A percentile compares a stretch with the other conserved stretches of the same genome.
phyloP scores from a whole-genome alignment of 768 basidiomycete genomes.

The Rhodotorula sphaerocarpa region DNA sequence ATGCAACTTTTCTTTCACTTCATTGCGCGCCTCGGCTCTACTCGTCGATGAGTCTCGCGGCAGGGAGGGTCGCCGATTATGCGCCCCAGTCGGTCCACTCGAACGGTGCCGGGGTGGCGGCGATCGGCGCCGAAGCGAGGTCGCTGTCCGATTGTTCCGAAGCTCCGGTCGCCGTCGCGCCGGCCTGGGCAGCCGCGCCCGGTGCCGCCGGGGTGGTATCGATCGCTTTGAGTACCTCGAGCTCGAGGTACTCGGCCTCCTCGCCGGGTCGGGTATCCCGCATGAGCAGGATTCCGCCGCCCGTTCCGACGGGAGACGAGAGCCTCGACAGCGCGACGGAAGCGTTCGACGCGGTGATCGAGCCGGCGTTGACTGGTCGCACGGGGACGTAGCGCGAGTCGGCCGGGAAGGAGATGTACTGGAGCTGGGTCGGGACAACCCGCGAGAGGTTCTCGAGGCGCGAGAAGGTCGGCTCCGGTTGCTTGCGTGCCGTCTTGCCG shows the following conservation, averaged over 20 bases:
- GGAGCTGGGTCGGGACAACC: conserved; percentile 78
- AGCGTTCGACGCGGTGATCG: not conserved
- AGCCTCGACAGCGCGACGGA: not conserved
- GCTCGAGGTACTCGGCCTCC: conserved; percentile 64
- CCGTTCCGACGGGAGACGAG: conserved; percentile 47
- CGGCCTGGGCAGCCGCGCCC: conserved; percentile 4
- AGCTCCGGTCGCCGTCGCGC: conserved; percentile 9
- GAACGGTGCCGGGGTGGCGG: conserved; percentile 29
- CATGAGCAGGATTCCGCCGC: conserved; percentile 80
- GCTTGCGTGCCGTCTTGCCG: conserved; percentile 44
- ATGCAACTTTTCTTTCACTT: too few species aligned
- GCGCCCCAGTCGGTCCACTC: conserved; percentile 31
- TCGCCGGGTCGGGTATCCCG: conserved; percentile 64
- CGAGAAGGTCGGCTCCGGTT: conserved; percentile 64
- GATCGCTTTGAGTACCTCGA: conserved; percentile 42
- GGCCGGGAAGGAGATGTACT: conserved; percentile 76
- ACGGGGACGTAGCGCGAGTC: conserved; percentile 75
- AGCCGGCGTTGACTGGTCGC: conserved; percentile 58
- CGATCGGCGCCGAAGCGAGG: conserved; percentile 17
- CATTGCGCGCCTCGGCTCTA: too few species aligned
- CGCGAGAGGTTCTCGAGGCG: conserved; percentile 77
- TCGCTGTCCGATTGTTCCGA: conserved; percentile 9
- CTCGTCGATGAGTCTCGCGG: too few species aligned
- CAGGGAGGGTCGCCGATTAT: too few species aligned
- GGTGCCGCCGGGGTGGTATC: conserved; percentile 5